phyloP scores from a whole-genome alignment of 768 basidiomycete genomes.

The Arthromyces matolae region DNA sequence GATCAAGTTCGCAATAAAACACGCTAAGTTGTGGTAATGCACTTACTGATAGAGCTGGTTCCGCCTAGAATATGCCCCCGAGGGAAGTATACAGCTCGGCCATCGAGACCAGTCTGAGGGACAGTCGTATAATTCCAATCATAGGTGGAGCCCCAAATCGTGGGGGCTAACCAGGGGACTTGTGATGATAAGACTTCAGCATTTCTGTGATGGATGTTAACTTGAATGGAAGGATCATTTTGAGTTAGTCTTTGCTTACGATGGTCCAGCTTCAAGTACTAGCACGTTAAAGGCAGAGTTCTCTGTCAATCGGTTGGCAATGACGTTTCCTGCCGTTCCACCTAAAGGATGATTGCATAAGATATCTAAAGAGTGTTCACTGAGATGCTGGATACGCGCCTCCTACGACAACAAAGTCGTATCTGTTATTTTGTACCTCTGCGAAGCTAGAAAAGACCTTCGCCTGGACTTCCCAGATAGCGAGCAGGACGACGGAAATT shows the following conservation, averaged over 20 bases:
- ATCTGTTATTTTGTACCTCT: constrained; percentile 2
- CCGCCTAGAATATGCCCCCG: constrained; percentile 31
- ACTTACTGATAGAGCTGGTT: constrained; percentile 29
- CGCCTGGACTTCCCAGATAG: background rate
- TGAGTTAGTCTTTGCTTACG: constrained; percentile 8
- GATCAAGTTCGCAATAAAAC: background rate
- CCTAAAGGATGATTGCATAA: constrained; percentile 3
- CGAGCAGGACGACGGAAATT: background rate
- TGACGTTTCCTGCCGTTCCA: constrained; percentile 20
- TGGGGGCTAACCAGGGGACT: constrained; percentile 16
- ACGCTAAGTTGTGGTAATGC: background rate
- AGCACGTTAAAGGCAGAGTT: constrained; percentile 14
- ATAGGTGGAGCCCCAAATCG: constrained; percentile 13
- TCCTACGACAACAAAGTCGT: constrained; percentile 24
- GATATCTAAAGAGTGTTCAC: background rate
- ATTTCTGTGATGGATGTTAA: background rate
- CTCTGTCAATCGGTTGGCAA: constrained; percentile 18
- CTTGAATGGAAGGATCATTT: background rate
- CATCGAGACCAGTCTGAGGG: constrained; percentile 26
- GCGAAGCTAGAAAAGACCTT: background rate
- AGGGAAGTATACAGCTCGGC: constrained; percentile 21
- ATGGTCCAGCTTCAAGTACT: constrained; percentile 17
- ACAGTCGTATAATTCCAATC: constrained; percentile 37
- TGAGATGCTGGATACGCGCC: constrained; percentile 10
- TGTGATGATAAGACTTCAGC: background rate